A percentile compares a stretch with the other conserved stretches of the same genome.
phyloP scores from a whole-genome alignment of 2,329 filamentous ascomycete species.

The Triangularia setosa region DNA sequence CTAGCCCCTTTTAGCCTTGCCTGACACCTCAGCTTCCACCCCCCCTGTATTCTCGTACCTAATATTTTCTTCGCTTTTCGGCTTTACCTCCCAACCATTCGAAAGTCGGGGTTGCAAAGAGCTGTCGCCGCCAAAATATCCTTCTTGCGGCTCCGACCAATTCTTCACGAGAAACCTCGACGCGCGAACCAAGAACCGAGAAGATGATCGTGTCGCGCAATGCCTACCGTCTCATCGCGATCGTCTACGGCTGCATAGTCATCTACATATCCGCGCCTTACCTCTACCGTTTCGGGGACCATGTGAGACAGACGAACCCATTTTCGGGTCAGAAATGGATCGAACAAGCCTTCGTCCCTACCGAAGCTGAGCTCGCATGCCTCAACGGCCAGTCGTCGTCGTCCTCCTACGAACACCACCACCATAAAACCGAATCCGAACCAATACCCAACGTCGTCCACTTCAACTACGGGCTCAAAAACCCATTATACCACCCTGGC shows the following conservation, averaged over 20 bases:
- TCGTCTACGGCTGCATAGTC: constrained; percentile 23
- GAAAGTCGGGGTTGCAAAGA: background rate
- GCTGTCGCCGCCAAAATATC: background rate
- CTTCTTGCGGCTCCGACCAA: background rate
- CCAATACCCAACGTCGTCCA: constrained; percentile 38
- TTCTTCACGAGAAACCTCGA: background rate
- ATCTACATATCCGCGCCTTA: constrained; percentile 25
- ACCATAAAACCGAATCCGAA: constrained; percentile 15
- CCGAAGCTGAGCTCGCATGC: constrained; percentile 33
- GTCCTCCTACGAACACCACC: background rate
- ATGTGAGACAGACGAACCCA: constrained; percentile 33
- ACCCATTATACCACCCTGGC: constrained; percentile 30
- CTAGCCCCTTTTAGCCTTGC: background rate
- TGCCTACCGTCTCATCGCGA: constrained; percentile 18
- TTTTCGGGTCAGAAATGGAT: constrained; percentile 34
- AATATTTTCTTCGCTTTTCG: background rate
- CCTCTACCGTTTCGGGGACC: constrained; percentile 29
- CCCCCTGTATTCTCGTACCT: background rate
- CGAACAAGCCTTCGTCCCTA: constrained; percentile 32
- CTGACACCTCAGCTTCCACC: background rate
- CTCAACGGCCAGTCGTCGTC: constrained; percentile 27
- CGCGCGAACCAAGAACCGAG: background rate
- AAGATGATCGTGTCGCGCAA: constrained; percentile 14
- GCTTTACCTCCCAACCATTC: background rate
- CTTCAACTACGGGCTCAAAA: constrained; percentile 37